Base-by-base conservation (phyloP, 1,284 basidiomycete genomes). In the Agaricales sp. region DNA sequence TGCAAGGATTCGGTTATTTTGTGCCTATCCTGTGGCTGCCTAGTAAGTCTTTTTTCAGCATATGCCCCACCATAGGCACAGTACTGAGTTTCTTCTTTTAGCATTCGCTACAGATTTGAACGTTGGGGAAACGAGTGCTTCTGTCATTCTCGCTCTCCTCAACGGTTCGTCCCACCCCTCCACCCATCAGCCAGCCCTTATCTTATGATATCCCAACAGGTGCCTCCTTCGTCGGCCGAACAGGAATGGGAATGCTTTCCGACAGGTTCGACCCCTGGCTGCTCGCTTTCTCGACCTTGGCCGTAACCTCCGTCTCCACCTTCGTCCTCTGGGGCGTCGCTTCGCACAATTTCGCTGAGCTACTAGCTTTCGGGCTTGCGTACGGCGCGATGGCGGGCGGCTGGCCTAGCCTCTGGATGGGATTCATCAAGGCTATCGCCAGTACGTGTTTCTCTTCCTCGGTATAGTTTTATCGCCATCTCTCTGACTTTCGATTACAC, bases 281-380 rank as follows among this genome's bases (percentile, higher is more conserved):
- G 1, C 55, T 71, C 21, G 67, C 64, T 0, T 46, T 66, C 4
- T 41, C 46, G 2, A 63, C 58, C 1, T 59, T 68, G 22, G 13
- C 59, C 1, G 52, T 53, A 0, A 60, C 63, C 2, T 65, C 64
- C 1, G 37, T 66, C 4, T 55, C 59, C 11, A 67, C 64, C 0
- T 67, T 70, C 52, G 46, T 71, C 13, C 55, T 71, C 1, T 71
- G 68, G 69, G 69, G 69, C 3, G 53, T 70, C 0, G 47, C 65
- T 0, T 63, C 67, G 1, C 58, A 60, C 26, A 58, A 58, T 1
- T 58, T 69, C 13, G 60, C 59, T 1, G 67, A 65, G 0, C 52
- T 69, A 1, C 49, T 69, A 1, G 54, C 57, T 0, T 71, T 67
- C 41, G 59, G 63, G 1, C 46, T 69, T 8, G 57, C 54, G 1